Evolutionary conservation across 495 filamentous ascomycete genomes (phyloP).

Genomic region (Mycothermus thermophilus): DNA sequence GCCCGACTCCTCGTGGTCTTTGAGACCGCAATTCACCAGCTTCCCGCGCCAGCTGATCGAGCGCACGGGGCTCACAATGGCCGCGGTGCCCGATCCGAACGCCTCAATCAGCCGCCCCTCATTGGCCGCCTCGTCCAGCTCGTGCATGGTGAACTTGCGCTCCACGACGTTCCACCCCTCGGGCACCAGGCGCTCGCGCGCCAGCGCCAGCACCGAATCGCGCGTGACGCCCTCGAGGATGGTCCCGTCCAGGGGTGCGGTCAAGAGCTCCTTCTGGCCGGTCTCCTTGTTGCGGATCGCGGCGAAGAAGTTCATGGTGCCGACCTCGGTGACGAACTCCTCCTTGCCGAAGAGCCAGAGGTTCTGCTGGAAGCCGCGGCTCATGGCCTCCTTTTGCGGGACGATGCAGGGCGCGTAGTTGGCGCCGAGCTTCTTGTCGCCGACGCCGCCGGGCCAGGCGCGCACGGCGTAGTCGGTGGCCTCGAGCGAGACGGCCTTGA

Average conservation of each 20-base stretch:
- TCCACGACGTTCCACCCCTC: conserved; percentile 81
- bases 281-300: conserved; percentile 67
- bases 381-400: conserved; percentile 80
- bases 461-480: conserved; percentile 90
- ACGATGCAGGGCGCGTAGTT: conserved; percentile 97
- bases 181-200: conserved; percentile 64
- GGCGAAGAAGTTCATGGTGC: conserved; percentile 95
- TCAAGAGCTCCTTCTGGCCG: conserved; percentile 79
- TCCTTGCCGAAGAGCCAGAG: conserved; percentile 93
- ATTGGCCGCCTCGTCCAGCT: conserved; percentile 60
- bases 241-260: conserved; percentile 90
- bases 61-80: conserved; percentile 67
- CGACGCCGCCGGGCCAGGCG: conserved; percentile 93
- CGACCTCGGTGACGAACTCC: conserved; percentile 89
- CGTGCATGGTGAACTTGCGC: conserved; percentile 77
- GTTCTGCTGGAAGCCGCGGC: conserved; percentile 90
- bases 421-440: conserved; percentile 93
- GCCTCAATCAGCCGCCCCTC: conserved; percentile 84
- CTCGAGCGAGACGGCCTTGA: conserved; percentile 89
- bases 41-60: conserved; percentile 73
- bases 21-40: conserved; percentile 63
- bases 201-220: conserved; percentile 72
- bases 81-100: conserved; percentile 88
- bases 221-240: conserved; percentile 90
- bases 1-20: conserved; percentile 67